A percentile compares a stretch with the other conserved stretches of the same genome.
Evolutionary conservation across 305 asterid genomes (phyloP).

Genomic region (Solanum hybrid): DNA sequence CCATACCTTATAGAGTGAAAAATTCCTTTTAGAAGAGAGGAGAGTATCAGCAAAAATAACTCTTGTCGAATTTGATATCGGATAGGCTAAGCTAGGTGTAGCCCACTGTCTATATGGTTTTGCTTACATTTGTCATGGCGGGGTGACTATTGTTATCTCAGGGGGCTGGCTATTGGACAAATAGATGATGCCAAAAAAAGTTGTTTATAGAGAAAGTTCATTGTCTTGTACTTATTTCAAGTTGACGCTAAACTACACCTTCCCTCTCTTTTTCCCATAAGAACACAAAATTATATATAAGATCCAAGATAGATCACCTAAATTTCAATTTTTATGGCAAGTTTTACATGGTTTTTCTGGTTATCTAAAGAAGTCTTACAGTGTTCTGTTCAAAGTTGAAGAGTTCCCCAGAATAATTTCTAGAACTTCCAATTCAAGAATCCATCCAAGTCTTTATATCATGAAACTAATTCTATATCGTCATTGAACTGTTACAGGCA

Average conservation of each 20-base stretch:
- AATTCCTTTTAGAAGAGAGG: not conserved
- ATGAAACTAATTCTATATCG: not conserved
- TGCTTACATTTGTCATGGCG: not conserved
- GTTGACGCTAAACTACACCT: not conserved
- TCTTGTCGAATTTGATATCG: not conserved
- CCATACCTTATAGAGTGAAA: not conserved
- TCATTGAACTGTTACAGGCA: constrained; percentile 34
- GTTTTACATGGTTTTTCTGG: not conserved
- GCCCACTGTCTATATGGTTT: not conserved
- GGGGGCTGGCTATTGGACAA: not conserved
- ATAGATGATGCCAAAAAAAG: not conserved
- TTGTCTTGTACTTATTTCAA: not conserved
- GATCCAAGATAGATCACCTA: not conserved
- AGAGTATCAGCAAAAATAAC: not conserved
- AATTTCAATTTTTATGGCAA: not conserved
- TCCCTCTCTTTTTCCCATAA: not conserved
- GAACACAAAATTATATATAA: not conserved
- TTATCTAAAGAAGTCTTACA: not conserved
- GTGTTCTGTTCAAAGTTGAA: not conserved
- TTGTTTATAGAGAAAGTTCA: not conserved
- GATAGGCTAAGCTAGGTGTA: not conserved
- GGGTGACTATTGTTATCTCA: not conserved
- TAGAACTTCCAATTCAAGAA: not conserved
- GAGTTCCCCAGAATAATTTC: not conserved
- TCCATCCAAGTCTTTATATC: not conserved